Conservation (phyloP, 495 filamentous ascomycete genomes). For the Podospora tetraspora region DNA sequence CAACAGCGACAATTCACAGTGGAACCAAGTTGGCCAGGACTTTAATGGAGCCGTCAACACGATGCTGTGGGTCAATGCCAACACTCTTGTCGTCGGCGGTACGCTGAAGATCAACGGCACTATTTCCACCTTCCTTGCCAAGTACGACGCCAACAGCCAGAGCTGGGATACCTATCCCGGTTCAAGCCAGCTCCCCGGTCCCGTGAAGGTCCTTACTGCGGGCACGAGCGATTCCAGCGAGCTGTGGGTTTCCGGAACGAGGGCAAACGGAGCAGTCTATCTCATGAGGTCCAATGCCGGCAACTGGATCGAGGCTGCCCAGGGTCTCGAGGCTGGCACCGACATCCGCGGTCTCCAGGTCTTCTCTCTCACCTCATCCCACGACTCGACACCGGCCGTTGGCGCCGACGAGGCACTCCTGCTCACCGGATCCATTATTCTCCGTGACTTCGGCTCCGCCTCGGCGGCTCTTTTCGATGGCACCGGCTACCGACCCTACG, state of each 20-base stretch:
- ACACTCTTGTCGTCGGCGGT: slow-evolving; percentile 68
- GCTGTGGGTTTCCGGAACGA: slow-evolving; percentile 74
- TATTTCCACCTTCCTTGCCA: slow-evolving; percentile 57
- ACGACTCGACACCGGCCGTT: slow-evolving; percentile 55
- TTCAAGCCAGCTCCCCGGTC: slow-evolving; percentile 65
- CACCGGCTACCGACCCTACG: slow-evolving; percentile 67
- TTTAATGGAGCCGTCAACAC: slow-evolving; percentile 62
- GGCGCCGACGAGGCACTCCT: slow-evolving; percentile 65
- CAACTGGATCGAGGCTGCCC: slow-evolving; percentile 48
- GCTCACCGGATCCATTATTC: slow-evolving; percentile 69
- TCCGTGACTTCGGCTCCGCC: slow-evolving; percentile 68
- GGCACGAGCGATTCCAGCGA: slow-evolving; percentile 59
- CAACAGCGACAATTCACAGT: slow-evolving; percentile 60
- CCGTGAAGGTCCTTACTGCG: slow-evolving; percentile 68
- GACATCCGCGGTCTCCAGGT: slow-evolving; percentile 75
- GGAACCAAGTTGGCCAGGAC: slow-evolving; percentile 68
- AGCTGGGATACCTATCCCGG: slow-evolving; percentile 62
- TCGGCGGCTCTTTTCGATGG: slow-evolving; percentile 90
- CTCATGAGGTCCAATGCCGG: slow-evolving; percentile 68
- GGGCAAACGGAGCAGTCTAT: slow-evolving; percentile 63
- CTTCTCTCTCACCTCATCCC: slow-evolving; percentile 60
- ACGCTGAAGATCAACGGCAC: slow-evolving; percentile 63
- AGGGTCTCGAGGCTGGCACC: slow-evolving; percentile 57
- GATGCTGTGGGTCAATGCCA: slow-evolving; percentile 68
- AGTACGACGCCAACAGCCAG: slow-evolving; percentile 61